Base-by-base conservation (phyloP, 257 asterid species). In the Paraleonurus japonicus region DNA sequence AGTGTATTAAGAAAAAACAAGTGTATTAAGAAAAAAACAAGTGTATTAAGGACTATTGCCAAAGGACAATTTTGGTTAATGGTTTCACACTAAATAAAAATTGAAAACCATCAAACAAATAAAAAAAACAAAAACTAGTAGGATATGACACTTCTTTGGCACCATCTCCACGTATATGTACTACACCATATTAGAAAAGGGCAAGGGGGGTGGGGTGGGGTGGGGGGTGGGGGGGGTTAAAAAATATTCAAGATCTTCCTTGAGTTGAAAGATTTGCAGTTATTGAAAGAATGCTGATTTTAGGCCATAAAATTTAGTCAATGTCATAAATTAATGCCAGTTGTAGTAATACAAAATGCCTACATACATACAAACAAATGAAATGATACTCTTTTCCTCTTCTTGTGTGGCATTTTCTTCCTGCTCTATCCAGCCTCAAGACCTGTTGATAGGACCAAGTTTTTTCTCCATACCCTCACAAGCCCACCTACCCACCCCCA, bases 191-290 rank as follows among this genome's bases (percentile, higher is more conserved):
- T 19, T 69, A 26, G 2, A 61, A 23, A 22, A 30, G 20, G 26
- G 65, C 59, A 65, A 58, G 33, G 23, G 61, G 54, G 33, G 33
- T 30, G 33, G 33, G 33, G 33, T 9, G 4, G 19, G 9, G 67
- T 33, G 27, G 60, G 26, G 2, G 9, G 62, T 54, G 65, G 24
- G 12, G 27, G 64, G 28, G 23, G 35, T 55, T 19, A 20, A 58
- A 22, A 1, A 55, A 37, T 7, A 48, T 33, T 51, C 16, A 35
- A 61, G 37, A 51, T 53, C 69, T 73, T 73, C n/a, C 82, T 81
- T 70, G 77, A 77, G 81, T 69, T 76, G 74, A 71, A 77, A 80
- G 82, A 77, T 62, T 75, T 69, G 51, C 33, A 77, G 77, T 73
- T 70, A 79, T 45, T 57, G 76, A 76, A 59, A 57, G 35, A 54